Conservation (phyloP, 169 alveolate genomes). For the Eimeria sp. region DNA sequence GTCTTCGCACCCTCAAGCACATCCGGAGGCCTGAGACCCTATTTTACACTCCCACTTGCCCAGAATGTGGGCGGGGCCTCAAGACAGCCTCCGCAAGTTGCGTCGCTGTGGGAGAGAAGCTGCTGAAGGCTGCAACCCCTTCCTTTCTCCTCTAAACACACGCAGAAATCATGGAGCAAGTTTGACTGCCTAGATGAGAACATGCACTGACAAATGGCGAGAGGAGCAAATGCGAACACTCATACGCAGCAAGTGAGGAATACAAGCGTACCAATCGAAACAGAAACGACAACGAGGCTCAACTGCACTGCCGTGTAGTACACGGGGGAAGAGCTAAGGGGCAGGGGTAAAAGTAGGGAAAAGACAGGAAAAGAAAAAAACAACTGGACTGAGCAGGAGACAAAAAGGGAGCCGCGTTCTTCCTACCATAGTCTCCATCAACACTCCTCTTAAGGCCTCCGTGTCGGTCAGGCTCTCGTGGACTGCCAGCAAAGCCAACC, state of each 20-base stretch:
- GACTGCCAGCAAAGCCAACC: slow-evolving; percentile 2
- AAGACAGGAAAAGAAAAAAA: not conserved
- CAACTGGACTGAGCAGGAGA: not conserved
- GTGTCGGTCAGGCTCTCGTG: not conserved
- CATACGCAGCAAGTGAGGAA: not conserved
- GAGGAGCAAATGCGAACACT: not conserved
- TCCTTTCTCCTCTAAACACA: not conserved
- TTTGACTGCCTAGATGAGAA: not conserved
- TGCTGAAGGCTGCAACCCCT: slow-evolving; percentile 1
- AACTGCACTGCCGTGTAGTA: not conserved
- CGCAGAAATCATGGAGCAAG: not conserved
- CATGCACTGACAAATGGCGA: not conserved
- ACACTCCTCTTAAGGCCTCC: not conserved
- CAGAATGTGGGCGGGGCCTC: not conserved
- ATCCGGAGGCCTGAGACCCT: not conserved
- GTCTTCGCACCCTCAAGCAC: not conserved
- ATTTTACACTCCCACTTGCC: not conserved
- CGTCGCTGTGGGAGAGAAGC: not conserved
- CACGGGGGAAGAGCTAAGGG: not conserved
- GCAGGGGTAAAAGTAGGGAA: not conserved
- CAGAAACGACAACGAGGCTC: not conserved
- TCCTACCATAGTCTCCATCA: slow-evolving; percentile 10
- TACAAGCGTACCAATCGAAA: not conserved
- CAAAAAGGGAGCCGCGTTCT: too few species aligned
- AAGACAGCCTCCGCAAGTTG: not conserved